A percentile compares a stretch with the other conserved stretches of the same genome.
Conservation (phyloP, 2,329 filamentous ascomycete species). For the Diplocarpon rosae region DNA sequence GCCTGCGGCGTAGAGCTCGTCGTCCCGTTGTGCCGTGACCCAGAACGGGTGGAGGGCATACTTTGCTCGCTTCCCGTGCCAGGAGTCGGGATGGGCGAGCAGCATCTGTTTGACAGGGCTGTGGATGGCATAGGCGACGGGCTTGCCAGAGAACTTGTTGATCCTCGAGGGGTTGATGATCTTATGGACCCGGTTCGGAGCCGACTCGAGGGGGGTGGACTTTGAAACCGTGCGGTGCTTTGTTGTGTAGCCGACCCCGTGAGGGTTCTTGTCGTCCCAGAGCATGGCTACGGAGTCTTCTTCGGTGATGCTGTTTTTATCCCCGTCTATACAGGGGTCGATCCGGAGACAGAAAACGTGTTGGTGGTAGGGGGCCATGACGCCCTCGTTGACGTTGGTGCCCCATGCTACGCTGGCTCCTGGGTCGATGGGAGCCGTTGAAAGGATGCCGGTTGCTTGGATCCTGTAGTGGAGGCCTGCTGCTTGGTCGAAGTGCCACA, state of each 20-base stretch:
- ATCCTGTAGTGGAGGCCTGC: slow-evolving; percentile 52
- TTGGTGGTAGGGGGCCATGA: slow-evolving; percentile 48
- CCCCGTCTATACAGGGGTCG: slow-evolving; percentile 45
- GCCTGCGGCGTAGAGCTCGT: slow-evolving; percentile 27
- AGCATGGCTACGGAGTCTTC: slow-evolving; percentile 42
- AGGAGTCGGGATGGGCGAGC: slow-evolving; percentile 63
- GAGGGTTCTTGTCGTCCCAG: slow-evolving; percentile 36
- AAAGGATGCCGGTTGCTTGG: slow-evolving; percentile 54
- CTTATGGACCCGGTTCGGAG: slow-evolving; percentile 64
- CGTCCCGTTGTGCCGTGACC: slow-evolving; percentile 67
- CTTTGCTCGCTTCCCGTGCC: slow-evolving; percentile 83
- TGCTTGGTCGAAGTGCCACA: slow-evolving; percentile 50
- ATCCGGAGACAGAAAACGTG: slow-evolving; percentile 45
- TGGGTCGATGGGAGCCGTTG: slow-evolving; percentile 40
- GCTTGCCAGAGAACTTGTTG: slow-evolving; percentile 74
- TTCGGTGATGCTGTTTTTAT: slow-evolving; percentile 40
- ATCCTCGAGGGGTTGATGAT: slow-evolving; percentile 72
- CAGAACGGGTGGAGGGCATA: slow-evolving; percentile 81
- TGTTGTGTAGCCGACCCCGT: slow-evolving; percentile 40
- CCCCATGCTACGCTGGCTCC: slow-evolving; percentile 41
- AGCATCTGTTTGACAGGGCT: slow-evolving; percentile 68
- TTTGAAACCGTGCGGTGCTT: slow-evolving; percentile 14
- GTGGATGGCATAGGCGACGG: slow-evolving; percentile 76
- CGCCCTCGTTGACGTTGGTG: slow-evolving; percentile 49
- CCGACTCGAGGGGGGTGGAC: slow-evolving; percentile 33